Evolutionary conservation across 2,329 filamentous ascomycete species (phyloP).

Genomic region (Didymella arachidicola): DNA sequence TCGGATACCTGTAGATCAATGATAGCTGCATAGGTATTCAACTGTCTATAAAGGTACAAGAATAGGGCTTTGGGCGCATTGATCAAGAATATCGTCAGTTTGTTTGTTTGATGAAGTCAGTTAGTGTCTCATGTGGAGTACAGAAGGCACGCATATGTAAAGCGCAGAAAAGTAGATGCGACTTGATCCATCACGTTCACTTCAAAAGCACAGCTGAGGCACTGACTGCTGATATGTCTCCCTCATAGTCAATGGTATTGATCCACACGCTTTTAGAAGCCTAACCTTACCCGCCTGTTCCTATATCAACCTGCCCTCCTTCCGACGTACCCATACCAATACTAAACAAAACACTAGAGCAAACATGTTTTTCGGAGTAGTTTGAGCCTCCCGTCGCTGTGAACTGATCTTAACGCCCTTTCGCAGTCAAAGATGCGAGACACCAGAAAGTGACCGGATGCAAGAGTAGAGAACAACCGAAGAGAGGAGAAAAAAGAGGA

Average conservation of each 20-base stretch:
- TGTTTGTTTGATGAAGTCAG: not conserved
- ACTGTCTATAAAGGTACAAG: not conserved
- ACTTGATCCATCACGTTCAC: not conserved
- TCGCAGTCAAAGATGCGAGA: constrained; percentile 27
- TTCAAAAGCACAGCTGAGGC: not conserved
- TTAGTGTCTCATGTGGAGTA: not conserved
- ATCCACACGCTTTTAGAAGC: constrained; percentile 17
- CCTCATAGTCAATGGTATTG: constrained; percentile 8
- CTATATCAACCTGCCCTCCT: not conserved
- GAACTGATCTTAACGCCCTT: constrained; percentile 34
- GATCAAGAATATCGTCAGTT: not conserved
- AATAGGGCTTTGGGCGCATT: not conserved
- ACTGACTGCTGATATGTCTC: not conserved
- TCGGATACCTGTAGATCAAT: too few species aligned
- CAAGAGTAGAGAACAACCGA: constrained; percentile 28
- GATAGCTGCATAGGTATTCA: not conserved
- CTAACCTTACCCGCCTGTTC: not conserved
- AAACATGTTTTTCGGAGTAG: constrained; percentile 15
- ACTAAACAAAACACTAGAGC: constrained; percentile 16
- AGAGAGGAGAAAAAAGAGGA: constrained; percentile 23
- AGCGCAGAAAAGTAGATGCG: not conserved
- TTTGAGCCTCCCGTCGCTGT: constrained; percentile 33
- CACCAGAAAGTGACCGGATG: constrained; percentile 43
- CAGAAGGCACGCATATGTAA: not conserved
- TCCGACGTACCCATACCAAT: constrained; percentile 14